Conservation (phyloP, 164 flowering plant genomes). For the Litsea cubeba region DNA sequence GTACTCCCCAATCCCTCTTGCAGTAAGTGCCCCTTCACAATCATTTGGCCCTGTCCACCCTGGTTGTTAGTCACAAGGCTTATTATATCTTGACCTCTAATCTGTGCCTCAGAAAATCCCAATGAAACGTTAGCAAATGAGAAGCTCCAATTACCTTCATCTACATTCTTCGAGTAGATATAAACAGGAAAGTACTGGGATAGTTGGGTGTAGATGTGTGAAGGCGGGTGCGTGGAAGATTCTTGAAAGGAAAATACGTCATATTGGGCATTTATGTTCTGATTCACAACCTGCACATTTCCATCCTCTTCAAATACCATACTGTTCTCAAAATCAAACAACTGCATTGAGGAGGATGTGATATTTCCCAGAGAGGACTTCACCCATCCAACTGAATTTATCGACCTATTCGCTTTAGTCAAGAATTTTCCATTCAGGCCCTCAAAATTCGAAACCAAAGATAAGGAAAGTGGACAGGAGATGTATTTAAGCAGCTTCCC, state of each 20-base stretch:
- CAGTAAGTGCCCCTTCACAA: constrained; percentile 53
- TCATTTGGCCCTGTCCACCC: constrained; percentile 51
- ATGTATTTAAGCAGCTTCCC: constrained; percentile 39
- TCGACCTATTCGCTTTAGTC: constrained; percentile 37
- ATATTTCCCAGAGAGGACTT: constrained; percentile 69
- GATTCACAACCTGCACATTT: constrained; percentile 60
- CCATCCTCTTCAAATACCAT: constrained; percentile 58
- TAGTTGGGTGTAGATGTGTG: constrained; percentile 18
- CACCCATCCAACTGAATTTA: constrained; percentile 64
- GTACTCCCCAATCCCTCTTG: constrained; percentile 58
- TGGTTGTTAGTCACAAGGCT: constrained; percentile 53
- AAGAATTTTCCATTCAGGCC: constrained; percentile 62
- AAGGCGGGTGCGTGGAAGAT: constrained; percentile 13
- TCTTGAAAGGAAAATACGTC: constrained; percentile 20
- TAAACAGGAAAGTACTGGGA: constrained; percentile 37
- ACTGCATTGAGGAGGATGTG: constrained; percentile 39
- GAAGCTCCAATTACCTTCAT: constrained; percentile 36
- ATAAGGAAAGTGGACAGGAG: constrained; percentile 21
- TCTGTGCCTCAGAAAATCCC: constrained; percentile 42
- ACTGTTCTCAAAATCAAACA: constrained; percentile 38
- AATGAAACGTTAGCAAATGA: constrained; percentile 40
- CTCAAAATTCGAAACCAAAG: constrained; percentile 30
- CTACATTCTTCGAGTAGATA: constrained; percentile 29
- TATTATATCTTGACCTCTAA: not conserved
- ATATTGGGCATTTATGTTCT: constrained; percentile 39